phyloP scores from a whole-genome alignment of 176 grass and related monocot genomes.

The Hordeum vulgare region DNA sequence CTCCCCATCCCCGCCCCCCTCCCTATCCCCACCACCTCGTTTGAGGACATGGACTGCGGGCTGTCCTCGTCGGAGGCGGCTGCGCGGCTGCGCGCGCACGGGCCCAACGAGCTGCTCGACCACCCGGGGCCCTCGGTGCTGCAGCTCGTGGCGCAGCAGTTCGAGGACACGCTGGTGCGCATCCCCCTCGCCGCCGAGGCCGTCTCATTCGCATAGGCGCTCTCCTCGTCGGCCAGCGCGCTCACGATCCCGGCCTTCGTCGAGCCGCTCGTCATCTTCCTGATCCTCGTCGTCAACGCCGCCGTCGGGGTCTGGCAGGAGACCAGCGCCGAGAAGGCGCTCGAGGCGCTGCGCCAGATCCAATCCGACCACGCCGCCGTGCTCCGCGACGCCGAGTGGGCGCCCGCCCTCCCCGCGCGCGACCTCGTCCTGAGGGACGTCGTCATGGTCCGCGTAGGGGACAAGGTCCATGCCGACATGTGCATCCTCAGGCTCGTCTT shows the following conservation, averaged over 20 bases:
- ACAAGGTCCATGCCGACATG: slow-evolving; percentile 93
- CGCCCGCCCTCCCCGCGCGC: slow-evolving; percentile 38
- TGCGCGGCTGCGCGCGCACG: too few relatives aligned
- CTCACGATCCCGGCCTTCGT: slow-evolving; percentile 71
- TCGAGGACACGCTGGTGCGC: too few relatives aligned
- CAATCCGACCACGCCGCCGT: slow-evolving; percentile 79
- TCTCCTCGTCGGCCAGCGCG: slow-evolving; percentile 25
- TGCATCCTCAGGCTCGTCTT: slow-evolving; percentile 56
- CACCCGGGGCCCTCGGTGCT: too few relatives aligned
- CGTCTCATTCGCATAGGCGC: too few relatives aligned
- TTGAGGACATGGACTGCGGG: too few relatives aligned
- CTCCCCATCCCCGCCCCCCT: too few relatives aligned
- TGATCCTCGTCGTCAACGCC: slow-evolving; percentile 89
- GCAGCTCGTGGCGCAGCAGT: too few relatives aligned
- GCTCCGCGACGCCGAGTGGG: slow-evolving; percentile 45
- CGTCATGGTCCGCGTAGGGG: slow-evolving; percentile 67
- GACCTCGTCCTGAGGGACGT: slow-evolving; percentile 78
- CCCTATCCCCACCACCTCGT: too few relatives aligned
- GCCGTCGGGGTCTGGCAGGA: slow-evolving; percentile 92
- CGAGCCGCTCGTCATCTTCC: slow-evolving; percentile 91
- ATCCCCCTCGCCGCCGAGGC: too few relatives aligned
- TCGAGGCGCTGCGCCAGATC: slow-evolving; percentile 78
- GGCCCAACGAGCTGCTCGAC: too few relatives aligned
- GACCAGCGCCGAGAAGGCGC: slow-evolving; percentile 82
- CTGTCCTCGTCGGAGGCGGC: too few relatives aligned